Conservation (phyloP, 2,329 filamentous ascomycete genomes). For the Botryotinia globosa region DNA sequence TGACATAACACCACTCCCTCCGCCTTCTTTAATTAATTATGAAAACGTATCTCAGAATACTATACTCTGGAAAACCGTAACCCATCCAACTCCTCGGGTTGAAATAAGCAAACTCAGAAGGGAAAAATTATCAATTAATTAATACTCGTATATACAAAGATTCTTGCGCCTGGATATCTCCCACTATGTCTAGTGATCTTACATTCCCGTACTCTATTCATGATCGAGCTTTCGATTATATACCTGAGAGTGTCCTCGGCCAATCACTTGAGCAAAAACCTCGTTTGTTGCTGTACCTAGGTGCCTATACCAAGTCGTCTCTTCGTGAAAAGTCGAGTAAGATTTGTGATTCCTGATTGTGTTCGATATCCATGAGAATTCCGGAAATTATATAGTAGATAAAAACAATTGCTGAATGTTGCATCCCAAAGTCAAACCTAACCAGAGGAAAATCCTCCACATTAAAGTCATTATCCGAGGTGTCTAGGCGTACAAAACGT, state of each 20-base stretch:
- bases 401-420: background rate
- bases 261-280: background rate
- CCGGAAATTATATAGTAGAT: background rate
- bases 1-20: background rate
- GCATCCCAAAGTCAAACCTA: background rate
- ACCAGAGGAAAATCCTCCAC: fast-evolving
- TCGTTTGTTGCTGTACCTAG: background rate
- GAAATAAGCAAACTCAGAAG: background rate
- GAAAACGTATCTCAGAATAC: background rate
- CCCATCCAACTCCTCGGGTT: background rate
- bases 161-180: background rate
- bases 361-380: background rate
- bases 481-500: background rate
- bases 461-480: too few species aligned
- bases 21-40: background rate
- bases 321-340: background rate
- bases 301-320: background rate
- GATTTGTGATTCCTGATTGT: background rate
- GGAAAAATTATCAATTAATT: background rate
- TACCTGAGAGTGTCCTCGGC: background rate
- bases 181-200: background rate
- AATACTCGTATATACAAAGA: background rate
- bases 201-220: background rate
- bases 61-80: background rate
- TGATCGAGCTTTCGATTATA: background rate